Evolutionary conservation across 495 filamentous ascomycete genomes (phyloP).

Genomic region (Annulohypoxylon moriforme): DNA sequence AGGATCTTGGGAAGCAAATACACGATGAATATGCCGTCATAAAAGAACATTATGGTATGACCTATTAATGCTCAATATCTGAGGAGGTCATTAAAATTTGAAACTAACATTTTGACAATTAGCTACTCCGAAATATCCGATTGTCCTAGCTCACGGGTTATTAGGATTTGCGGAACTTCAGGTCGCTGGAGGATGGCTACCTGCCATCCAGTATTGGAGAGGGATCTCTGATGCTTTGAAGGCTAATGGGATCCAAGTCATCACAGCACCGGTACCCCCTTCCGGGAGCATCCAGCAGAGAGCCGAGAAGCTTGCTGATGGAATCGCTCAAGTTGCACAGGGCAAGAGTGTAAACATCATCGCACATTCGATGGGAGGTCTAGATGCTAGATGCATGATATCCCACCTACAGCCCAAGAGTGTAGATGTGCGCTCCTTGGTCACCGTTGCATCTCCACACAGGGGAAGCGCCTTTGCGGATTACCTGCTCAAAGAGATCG

Average conservation of each 20-base stretch:
- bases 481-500: slow-evolving; percentile 79
- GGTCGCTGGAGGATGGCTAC: slow-evolving; percentile 75
- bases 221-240: slow-evolving; percentile 84
- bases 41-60: slow-evolving; percentile 74
- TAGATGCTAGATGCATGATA: slow-evolving; percentile 95
- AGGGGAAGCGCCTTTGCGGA: slow-evolving; percentile 88
- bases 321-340: slow-evolving; percentile 71
- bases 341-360: slow-evolving; percentile 89
- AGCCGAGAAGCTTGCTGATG: slow-evolving; percentile 71
- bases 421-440: slow-evolving; percentile 78
- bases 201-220: slow-evolving; percentile 89
- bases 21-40: slow-evolving; percentile 80
- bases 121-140: slow-evolving; percentile 74
- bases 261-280: slow-evolving; percentile 82
- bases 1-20: slow-evolving; percentile 74
- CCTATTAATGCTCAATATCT: background rate
- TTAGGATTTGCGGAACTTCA: slow-evolving; percentile 89
- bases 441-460: slow-evolving; percentile 91
- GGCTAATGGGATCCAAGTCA: slow-evolving; percentile 79
- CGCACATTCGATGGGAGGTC: slow-evolving; percentile 79
- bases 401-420: slow-evolving; percentile 75
- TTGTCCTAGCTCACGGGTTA: slow-evolving; percentile 90
- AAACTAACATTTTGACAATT: slow-evolving; percentile 2
- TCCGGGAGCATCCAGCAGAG: slow-evolving; percentile 82
- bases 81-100: background rate